Base-by-base conservation (phyloP, 2,329 filamentous ascomycete species). In the Colletotrichum somersetense region DNA sequence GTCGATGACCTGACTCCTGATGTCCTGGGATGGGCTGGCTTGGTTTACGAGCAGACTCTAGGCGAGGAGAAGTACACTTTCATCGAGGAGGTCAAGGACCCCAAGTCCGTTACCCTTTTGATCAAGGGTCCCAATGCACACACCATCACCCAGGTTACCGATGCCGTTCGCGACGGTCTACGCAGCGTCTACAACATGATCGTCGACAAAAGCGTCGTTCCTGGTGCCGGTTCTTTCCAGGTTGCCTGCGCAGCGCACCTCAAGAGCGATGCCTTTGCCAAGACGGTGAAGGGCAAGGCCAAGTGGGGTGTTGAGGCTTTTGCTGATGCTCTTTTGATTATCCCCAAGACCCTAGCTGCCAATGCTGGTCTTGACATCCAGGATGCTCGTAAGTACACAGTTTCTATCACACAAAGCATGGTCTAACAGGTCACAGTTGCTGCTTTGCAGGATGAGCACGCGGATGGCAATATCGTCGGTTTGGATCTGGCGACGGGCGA, bases 1-100 rank as follows among this genome's bases (percentile, higher is more conserved):
- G 96, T 98, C 6, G 96, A 99, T 52, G 96, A 98, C 78, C 85
- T 99, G 74, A 91, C 91, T 5, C 92, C 95, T 2, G 94, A 97
- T 58, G 88, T 96, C 72, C 91, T 99, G 66, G 96, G 96, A 74
- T 99, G 96, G 95, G 96, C 96, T 64, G 96, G 96, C 66, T 89
- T 94, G 61, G 96, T 99, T 70, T 98, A 99, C 81, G 96, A 99
- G 86, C 96, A 99, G 83, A 94, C 96, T 77, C 88, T 99, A 12
- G 96, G 96, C 74, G 96, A 99, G 87, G 96, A 99, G 87, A 99
- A 99, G 87, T 99, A 94, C 86, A 99, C 96, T 7, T 99, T 99
- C 81, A 89, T 99, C 73, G 96, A 99, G 84, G 96, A 99, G 77
- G 96, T 99, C 79, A 98, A 98, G 88, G 95, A 98, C 74, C 94